phyloP scores from a whole-genome alignment of 495 filamentous ascomycete genomes.

The Penicillium salamii region DNA sequence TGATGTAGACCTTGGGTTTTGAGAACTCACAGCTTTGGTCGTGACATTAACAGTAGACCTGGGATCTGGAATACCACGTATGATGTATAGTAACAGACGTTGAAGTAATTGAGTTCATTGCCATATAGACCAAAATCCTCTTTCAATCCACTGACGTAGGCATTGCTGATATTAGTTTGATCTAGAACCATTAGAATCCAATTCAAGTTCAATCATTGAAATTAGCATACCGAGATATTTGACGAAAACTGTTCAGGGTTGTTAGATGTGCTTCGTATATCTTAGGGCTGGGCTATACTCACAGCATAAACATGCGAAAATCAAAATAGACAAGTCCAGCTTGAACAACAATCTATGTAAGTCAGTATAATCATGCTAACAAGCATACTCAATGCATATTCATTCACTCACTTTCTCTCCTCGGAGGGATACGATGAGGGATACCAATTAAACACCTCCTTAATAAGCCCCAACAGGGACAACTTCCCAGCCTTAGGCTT shows the following conservation, averaged over 20 bases:
- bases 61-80: conserved; percentile 42
- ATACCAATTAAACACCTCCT: conserved; percentile 51
- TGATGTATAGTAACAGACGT: conserved; percentile 38
- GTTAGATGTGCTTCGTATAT: conserved; percentile 1
- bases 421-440: conserved; percentile 39
- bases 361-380: conserved; percentile 8
- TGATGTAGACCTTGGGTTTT: background rate
- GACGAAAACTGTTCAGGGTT: conserved; percentile 29
- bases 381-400: background rate
- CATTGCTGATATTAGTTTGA: conserved; percentile 49
- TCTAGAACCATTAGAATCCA: conserved; percentile 17
- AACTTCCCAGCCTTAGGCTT: conserved; percentile 14
- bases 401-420: conserved; percentile 35
- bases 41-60: conserved; percentile 33
- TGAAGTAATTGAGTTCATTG: conserved; percentile 48
- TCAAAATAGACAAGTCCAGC: conserved; percentile 31
- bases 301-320: conserved; percentile 39
- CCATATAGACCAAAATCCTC: conserved; percentile 57
- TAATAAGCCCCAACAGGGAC: conserved; percentile 30
- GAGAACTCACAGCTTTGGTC: conserved; percentile 28
- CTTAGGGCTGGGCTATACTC: conserved; percentile 12
- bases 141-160: conserved; percentile 57
- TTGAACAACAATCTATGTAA: conserved; percentile 27
- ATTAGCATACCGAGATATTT: conserved; percentile 27
- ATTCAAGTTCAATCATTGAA: background rate